Base-by-base conservation (phyloP, 345 rosid genomes). In the Lagerstroemia speciosa region DNA sequence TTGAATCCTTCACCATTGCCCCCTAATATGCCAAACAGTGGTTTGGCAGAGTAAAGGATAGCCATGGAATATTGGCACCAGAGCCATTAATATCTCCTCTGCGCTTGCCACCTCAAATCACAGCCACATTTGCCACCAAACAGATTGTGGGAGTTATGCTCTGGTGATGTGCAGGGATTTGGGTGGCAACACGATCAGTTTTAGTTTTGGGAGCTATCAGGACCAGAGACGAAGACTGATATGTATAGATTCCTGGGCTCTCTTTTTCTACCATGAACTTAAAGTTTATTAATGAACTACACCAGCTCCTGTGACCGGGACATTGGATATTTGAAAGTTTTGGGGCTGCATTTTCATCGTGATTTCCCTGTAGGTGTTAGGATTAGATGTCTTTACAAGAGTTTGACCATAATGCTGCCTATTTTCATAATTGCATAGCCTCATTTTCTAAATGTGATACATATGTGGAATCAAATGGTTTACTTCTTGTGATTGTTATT, bases 111-210 rank as follows among this genome's bases (percentile, higher is more conserved):
- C 22, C 66, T 1, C 66, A 46, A 32, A 78, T 85, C 10, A 79
- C 82, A 7, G 46, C 46, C 46, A 33, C 74, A 80, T 27, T 32
- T 74, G 60, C 80, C 82, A 26, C 89, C 76, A 75, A 72, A 64
- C 73, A 79, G 80, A 45, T 81, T 84, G 20, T 88, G 88, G 30
- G 80, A 83, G 67, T 86, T 82, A 71, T 84, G 79, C 69, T 60
- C 83, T 65, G 82, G 81, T 76, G 94, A 88, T 5, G 78, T 83
- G 41, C 94, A 78, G 63, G 83, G 78, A 67, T 90, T 74, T 38
- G 90, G 93, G 43, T 92, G 96, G 95, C 88, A 81, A 62, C 91
- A 87, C 62, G 92, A 87, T 76, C 87, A 80, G 53, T 91, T 78
- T 36, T 95, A 88, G 89, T 24, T 84, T 76, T 53, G 92, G 87